A percentile compares a stretch with the other conserved stretches of the same genome.
Conservation (phyloP, 441 rosid species). For the Hypseocharis bilobata region DNA sequence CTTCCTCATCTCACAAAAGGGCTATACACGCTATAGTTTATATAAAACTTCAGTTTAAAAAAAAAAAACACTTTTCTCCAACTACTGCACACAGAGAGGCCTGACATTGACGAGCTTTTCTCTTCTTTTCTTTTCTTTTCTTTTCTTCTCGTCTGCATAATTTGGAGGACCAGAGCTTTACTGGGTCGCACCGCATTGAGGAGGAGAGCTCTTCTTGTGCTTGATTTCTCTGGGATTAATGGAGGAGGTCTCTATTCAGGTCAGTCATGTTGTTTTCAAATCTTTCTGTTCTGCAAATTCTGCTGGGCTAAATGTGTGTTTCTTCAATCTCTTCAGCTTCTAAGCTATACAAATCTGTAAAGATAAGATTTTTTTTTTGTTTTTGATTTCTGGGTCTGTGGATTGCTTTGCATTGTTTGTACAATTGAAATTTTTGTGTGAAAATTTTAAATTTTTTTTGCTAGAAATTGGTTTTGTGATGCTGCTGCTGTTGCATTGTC, state of each 20-base stretch:
- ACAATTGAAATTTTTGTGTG: neutral
- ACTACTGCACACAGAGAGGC: neutral
- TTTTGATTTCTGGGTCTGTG: neutral
- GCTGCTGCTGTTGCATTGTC: neutral
- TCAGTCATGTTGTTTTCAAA: neutral
- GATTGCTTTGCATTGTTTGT: neutral
- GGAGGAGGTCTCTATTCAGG: conserved; percentile 3
- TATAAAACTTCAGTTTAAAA: neutral
- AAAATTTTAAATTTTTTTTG: neutral
- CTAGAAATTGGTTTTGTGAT: neutral
- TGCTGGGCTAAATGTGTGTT: neutral
- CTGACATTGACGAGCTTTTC: neutral
- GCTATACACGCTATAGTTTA: neutral
- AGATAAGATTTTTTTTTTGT: neutral
- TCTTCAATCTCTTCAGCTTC: neutral
- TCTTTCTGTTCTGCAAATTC: neutral
- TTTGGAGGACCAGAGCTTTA: neutral
- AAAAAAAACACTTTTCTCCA: neutral
- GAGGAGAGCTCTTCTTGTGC: neutral
- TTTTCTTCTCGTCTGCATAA: neutral
- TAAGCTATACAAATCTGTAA: neutral
- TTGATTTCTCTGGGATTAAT: neutral
- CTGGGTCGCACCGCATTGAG: neutral
- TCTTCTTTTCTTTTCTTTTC: too few species aligned
- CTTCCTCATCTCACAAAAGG: too few species aligned